Base-by-base conservation (phyloP, 306 rosid genomes). In the Casuarina equisetifolia region DNA sequence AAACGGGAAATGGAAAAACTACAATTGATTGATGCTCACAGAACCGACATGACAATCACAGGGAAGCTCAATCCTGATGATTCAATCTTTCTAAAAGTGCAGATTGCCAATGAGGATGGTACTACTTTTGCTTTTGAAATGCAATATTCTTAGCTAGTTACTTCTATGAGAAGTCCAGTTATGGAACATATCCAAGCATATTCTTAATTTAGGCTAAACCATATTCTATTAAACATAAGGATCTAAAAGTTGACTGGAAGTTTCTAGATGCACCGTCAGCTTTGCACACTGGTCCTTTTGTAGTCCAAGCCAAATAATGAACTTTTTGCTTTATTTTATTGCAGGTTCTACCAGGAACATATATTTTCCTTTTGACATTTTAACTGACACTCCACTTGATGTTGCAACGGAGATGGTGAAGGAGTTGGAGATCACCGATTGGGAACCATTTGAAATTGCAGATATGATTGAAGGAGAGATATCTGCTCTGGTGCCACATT, bases 331-430 rank as follows among this genome's bases (percentile, higher is more conserved):
- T 35, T 73, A 64, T 63, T 81, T 81, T 79, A 35, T 42, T 74
- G 79, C 88, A 93, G 98, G 90, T 78, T 84, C 88, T 68, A 75
- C 69, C 16, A 85, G 97, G 89, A 93, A 93, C 79, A 80, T 93
- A 71, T 94, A 72, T 73, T 94, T 92, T 76, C 97, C 98, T 19
- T 94, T 90, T 70, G 94, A 94, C 81, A 89, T 85, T 59, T 74
- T 85, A 39, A 81, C 75, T 9, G 98, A 94, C 82, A 94, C 97
- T 25, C 87, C 97, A 19, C 70, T 86, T 51, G 93, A 89, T 77
- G 98, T 94, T 64, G 97, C 96, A 2, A 89, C 62, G 75, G 98
- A 94, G 87, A 94, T 94, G 98, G 98, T 91, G 75, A 90, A 83
- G 77, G 97, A 94, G 81, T 85, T 94, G 88, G 97, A 91, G 85